Percentiles rank a stretch among this genome's conserved stretches.
Evolutionary conservation across 1,139 yeast species (phyloP).

Genomic region (Pneumocystis canis): DNA sequence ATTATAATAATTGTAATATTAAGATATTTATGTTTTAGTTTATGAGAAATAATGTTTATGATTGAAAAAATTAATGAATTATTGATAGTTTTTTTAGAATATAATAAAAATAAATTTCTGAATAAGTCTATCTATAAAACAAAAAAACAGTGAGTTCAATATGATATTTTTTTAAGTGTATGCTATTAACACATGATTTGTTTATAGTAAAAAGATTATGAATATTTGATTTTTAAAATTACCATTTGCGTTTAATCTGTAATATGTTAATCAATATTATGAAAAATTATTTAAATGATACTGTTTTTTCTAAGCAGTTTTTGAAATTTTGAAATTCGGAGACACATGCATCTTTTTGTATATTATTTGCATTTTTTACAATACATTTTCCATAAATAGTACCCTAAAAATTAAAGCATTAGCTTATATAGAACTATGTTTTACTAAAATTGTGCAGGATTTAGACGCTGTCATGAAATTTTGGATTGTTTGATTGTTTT

Average conservation of each 20-base stretch:
- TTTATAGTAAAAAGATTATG: not conserved
- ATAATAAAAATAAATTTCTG: too few relatives aligned
- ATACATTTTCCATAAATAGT: not conserved
- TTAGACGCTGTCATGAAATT: not conserved
- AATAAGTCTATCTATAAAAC: not conserved
- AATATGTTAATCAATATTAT: not conserved
- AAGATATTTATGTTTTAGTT: too few relatives aligned
- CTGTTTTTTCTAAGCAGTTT: not conserved
- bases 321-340: not conserved
- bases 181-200: not conserved
- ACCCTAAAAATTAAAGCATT: not conserved
- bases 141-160: not conserved
- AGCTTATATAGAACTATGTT: not conserved
- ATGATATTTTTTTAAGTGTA: not conserved
- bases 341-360: not conserved
- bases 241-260: not conserved
- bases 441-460: not conserved
- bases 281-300: not conserved
- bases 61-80: too few relatives aligned
- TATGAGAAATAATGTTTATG: too few relatives aligned
- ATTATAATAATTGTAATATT: too few relatives aligned
- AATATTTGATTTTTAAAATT: not conserved
- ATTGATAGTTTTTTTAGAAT: too few relatives aligned
- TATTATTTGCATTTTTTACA: not conserved
- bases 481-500: not conserved